Evolutionary conservation across 306 rosid species (phyloP).

Genomic region (Vigna radiata): DNA sequence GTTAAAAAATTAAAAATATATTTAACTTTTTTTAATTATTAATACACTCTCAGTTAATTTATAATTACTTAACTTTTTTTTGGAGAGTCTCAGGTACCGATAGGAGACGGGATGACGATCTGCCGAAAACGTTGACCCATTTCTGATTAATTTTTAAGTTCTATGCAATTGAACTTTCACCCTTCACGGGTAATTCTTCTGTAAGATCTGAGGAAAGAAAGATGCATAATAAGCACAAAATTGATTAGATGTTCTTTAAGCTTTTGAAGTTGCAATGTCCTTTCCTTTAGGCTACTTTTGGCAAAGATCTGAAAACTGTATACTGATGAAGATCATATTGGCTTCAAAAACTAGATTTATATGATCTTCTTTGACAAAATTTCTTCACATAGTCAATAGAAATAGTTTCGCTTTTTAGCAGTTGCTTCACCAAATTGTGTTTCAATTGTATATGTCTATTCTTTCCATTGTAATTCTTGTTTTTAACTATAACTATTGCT

Average conservation of each 20-base stretch:
- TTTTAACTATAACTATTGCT: too few relatives aligned
- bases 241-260: neutral
- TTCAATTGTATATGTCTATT: too few relatives aligned
- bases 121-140: slow-evolving; percentile 68
- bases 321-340: slow-evolving; percentile 26
- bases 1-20: too few relatives aligned
- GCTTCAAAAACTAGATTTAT: slow-evolving; percentile 22
- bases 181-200: slow-evolving; percentile 14
- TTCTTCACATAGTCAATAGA: too few relatives aligned
- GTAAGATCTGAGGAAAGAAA: neutral
- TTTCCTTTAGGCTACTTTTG: neutral
- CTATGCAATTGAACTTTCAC: slow-evolving; percentile 2
- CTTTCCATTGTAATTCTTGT: too few relatives aligned
- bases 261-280: slow-evolving; percentile 21
- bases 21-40: neutral
- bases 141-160: slow-evolving; percentile 12
- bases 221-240: neutral
- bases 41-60: slow-evolving; percentile 28
- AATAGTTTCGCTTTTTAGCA: too few relatives aligned
- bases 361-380: slow-evolving; percentile 10
- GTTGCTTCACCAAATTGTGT: too few relatives aligned
- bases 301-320: slow-evolving; percentile 32
- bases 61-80: slow-evolving; percentile 33
- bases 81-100: slow-evolving; percentile 70
- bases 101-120: slow-evolving; percentile 96